Percentiles rank a stretch among this genome's conserved stretches.
These are phyloP conservation scores for Heliosperma pusillum DNA, from an alignment of 148 eudicot species.

Conservation along the genomic window DNA sequence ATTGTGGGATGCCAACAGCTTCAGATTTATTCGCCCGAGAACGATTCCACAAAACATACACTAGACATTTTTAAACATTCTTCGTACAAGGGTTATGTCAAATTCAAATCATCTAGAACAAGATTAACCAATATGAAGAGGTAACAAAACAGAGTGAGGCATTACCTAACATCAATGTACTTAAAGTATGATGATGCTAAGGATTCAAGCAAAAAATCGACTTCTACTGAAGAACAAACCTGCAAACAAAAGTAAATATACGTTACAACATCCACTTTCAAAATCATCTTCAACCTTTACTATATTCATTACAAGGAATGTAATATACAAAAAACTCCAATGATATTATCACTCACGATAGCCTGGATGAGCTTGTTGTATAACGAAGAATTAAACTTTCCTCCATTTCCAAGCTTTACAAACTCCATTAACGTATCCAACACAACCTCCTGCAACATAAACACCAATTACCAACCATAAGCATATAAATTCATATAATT, in stretches of 20 bases:
- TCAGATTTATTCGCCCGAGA: neutral
- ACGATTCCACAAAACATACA: neutral
- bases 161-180: constrained; percentile 87
- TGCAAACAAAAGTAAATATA: constrained; percentile 26
- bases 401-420: constrained; percentile 76
- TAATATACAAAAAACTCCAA: neutral
- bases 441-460: constrained; percentile 56
- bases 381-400: constrained; percentile 61
- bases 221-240: constrained; percentile 47
- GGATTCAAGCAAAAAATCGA: constrained; percentile 55
- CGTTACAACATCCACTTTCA: constrained; percentile 4
- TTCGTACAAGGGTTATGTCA: neutral
- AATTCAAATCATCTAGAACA: neutral
- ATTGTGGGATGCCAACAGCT: neutral
- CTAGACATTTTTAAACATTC: neutral
- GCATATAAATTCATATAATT: neutral
- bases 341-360: constrained; percentile 47
- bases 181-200: constrained; percentile 70
- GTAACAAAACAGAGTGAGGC: constrained; percentile 9
- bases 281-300: neutral
- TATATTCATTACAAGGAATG: neutral
- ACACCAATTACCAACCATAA: neutral
- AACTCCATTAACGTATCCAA: constrained; percentile 84
- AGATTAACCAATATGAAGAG: neutral
- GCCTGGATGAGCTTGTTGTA: constrained; percentile 62